Evolutionary conservation across 257 asterid genomes (phyloP).

Genomic region (Lantana camara): DNA sequence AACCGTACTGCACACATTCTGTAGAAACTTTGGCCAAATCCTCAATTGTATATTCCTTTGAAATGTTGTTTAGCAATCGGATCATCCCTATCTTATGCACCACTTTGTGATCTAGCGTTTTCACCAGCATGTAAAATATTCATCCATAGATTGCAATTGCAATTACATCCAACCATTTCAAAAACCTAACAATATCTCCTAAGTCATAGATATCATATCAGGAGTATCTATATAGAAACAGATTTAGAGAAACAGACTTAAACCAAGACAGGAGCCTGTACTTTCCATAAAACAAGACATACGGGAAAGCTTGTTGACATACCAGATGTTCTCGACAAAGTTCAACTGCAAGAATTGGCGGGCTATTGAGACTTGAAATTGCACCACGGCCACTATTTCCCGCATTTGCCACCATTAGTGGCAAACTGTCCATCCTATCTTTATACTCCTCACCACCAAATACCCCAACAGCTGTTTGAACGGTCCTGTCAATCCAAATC

Average conservation of each 20-base stretch:
- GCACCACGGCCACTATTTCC: conserved; percentile 80
- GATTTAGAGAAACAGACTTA: not conserved
- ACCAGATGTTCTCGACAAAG: conserved; percentile 98
- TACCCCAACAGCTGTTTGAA: conserved; percentile 94
- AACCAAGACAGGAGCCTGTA: not conserved
- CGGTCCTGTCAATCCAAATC: conserved; percentile 56
- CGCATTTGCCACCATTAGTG: conserved; percentile 88
- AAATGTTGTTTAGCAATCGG: too few species aligned
- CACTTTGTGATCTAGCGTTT: too few species aligned
- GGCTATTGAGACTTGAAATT: conserved; percentile 76
- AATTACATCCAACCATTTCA: conserved; percentile 5
- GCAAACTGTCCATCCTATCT: conserved; percentile 63
- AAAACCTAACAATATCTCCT: conserved; percentile 1
- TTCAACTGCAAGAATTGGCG: conserved; percentile 81
- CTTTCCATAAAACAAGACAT: not conserved
- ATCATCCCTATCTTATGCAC: not conserved
- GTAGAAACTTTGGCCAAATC: too few species aligned
- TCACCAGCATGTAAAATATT: not conserved
- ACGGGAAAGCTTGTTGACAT: conserved; percentile 30
- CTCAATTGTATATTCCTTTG: too few species aligned
- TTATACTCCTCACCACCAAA: conserved; percentile 82
- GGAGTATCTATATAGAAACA: conserved; percentile 3
- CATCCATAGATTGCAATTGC: not conserved
- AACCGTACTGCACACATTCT: too few species aligned
- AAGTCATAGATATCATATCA: conserved; percentile 6